These are phyloP conservation scores for Paraconiothyrium brasiliense DNA, from an alignment of 2,329 filamentous ascomycete species.

Conservation along the genomic window DNA sequence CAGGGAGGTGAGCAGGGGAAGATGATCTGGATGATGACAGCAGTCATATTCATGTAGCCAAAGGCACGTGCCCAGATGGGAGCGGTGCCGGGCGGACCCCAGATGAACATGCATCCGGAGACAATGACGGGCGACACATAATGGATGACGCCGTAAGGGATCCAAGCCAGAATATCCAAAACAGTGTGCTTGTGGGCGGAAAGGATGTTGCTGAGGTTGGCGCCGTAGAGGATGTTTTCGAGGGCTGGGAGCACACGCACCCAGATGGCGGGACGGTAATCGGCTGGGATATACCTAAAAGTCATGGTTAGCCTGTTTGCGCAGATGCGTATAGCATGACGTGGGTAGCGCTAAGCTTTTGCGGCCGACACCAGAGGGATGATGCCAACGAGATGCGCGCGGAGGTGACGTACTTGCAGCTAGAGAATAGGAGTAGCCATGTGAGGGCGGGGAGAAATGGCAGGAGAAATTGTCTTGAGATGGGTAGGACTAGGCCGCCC, in stretches of 20 bases:
- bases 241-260: conserved; percentile 92
- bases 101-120: conserved; percentile 83
- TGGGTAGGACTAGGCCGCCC: conserved; percentile 78
- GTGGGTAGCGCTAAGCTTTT: conserved; percentile 20
- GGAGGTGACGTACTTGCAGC: conserved; percentile 77
- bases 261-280: conserved; percentile 93
- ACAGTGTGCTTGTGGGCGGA: conserved; percentile 86
- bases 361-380: conserved; percentile 18
- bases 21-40: conserved; percentile 85
- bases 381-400: conserved; percentile 15
- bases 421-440: conserved; percentile 92
- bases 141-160: conserved; percentile 91
- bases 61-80: conserved; percentile 88
- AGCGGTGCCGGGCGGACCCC: conserved; percentile 83
- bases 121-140: conserved; percentile 86
- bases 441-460: conserved; percentile 85
- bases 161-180: conserved; percentile 88
- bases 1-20: conserved; percentile 96
- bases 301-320: conserved; percentile 31
- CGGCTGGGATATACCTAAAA: conserved; percentile 82
- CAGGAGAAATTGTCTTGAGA: conserved; percentile 89
- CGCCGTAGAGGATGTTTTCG: conserved; percentile 95
- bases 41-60: conserved; percentile 90
- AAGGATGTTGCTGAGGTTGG: conserved; percentile 94
- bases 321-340: conserved; percentile 19